These are phyloP conservation scores for Limnanthes douglasii DNA, from an alignment of 345 rosid species.

Conservation along the genomic window DNA sequence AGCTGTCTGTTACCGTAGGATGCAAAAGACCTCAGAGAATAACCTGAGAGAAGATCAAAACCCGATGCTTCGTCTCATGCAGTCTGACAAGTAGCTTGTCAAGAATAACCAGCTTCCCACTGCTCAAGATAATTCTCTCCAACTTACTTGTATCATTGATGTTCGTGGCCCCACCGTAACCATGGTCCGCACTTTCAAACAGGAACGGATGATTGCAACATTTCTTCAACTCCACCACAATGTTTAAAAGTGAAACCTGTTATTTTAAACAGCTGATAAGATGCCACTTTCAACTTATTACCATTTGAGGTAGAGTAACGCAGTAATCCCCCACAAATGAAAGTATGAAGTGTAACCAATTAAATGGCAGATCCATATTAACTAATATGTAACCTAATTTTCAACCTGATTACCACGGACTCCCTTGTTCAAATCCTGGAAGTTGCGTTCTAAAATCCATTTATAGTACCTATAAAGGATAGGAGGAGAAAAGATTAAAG, in stretches of 20 bases:
- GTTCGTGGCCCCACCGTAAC: conserved; percentile 76
- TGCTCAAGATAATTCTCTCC: conserved; percentile 88
- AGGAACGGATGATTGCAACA: conserved; percentile 99
- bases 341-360: not conserved
- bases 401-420: conserved; percentile 99
- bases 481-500: conserved; percentile 4
- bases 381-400: conserved; percentile 7
- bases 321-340: not conserved
- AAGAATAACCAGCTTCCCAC: conserved; percentile 96
- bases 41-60: conserved; percentile 97
- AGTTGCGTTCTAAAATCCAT: conserved; percentile 99
- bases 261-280: conserved; percentile 9
- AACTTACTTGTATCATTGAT: conserved; percentile 57
- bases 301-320: no score
- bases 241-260: conserved; percentile 93
- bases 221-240: conserved; percentile 97
- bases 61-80: conserved; percentile 97
- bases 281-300: no score
- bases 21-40: conserved; percentile 7
- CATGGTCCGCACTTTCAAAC: conserved; percentile 99
- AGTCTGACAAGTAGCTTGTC: conserved; percentile 91
- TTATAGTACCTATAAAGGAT: conserved; percentile 62
- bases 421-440: conserved; percentile 95
- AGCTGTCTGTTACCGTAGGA: no score
- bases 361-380: conserved; percentile 5